Evolutionary conservation across 768 basidiomycete genomes (phyloP), one percentile per base, ranked within the genome.

Genomic region (Psilocybe sp.): DNA sequence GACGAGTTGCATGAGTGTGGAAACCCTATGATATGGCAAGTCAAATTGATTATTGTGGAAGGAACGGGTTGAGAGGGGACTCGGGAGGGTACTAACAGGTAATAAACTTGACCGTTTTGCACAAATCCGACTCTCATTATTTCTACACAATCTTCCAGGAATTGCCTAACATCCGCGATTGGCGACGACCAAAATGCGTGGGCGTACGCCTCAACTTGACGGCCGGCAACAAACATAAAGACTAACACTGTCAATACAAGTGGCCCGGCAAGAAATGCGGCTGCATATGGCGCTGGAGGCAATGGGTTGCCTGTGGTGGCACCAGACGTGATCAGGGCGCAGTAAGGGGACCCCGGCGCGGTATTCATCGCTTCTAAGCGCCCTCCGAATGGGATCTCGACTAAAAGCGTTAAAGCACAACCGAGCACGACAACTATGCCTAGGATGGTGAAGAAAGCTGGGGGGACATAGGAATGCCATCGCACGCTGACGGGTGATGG

Each of bases 151-250:
- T 53, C 43, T n/a, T 20, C 43, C 1, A 54, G 1, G 35, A 57
- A 46, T 7, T 48, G 36, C 20, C 44, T 20, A 2, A 54, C n/a
- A 8, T 28, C 50, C 50, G 8, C 44, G 20, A 5, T 41, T 42
- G 42, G 41, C 28, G 14, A n/a, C 36, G 1, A 50, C 23, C 28
- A 54, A 48, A 15, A 52, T 40, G 16, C 46, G 12, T 28, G 23
- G 23, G 23, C 23, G 34, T 49, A 36, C 37, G 13, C 36, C 15
- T 49, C 28, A n/a, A 51, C 53, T 6, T 40, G 46, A 16, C 46
- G 23, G 8, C 46, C 47, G 10, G 50, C 41, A 36, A 54, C 43
- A 43, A 58, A 47, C 15, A 58, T 50, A 31, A 52, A 52, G n/a
- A 46, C 49, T 20, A 51, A 36, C 39, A 36, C 45, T 18, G 47